Conservation (phyloP, 352 stramenopile genomes). For the Pythium guiyangense region DNA sequence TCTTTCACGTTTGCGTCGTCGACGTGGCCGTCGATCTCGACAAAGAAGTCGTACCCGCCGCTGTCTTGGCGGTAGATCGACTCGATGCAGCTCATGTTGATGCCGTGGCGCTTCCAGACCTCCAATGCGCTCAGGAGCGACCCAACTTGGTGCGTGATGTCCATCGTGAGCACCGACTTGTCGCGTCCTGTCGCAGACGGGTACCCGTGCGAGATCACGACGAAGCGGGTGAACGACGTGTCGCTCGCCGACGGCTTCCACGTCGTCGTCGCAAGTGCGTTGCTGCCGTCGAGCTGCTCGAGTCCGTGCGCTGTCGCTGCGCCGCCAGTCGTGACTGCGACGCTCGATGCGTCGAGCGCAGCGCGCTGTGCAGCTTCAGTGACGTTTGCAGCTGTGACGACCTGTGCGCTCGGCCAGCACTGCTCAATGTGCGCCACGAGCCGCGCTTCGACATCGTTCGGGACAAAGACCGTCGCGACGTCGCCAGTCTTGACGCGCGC, state of each 20-base stretch:
- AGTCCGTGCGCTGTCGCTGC: conserved; percentile 37
- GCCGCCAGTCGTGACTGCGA: conserved; percentile 53
- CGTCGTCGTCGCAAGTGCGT: conserved; percentile 42
- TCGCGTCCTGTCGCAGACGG: conserved; percentile 64
- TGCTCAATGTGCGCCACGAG: conserved; percentile 62
- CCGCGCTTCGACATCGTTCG: conserved; percentile 44
- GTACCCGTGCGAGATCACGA: conserved; percentile 65
- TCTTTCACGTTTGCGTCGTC: conserved; percentile 57
- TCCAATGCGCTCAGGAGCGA: conserved; percentile 73
- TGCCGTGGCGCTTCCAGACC: conserved; percentile 74
- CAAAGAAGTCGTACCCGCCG: conserved; percentile 82
- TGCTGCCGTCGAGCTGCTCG: conserved; percentile 44
- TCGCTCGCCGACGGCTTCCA: conserved; percentile 23
- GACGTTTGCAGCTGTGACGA: conserved; percentile 64
- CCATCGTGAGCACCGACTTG: conserved; percentile 84
- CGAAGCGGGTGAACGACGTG: conserved; percentile 66
- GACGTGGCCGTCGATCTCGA: conserved; percentile 76
- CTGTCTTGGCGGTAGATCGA: conserved; percentile 78
- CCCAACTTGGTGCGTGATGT: conserved; percentile 85
- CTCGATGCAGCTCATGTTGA: conserved; percentile 85
- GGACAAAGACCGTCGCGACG: conserved; percentile 54
- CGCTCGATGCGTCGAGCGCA: conserved; percentile 25
- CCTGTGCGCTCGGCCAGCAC: conserved; percentile 61
- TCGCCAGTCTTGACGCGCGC: conserved; percentile 34
- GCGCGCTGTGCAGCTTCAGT: conserved; percentile 49